Percentiles rank a stretch among this genome's conserved stretches.
Conservation (phyloP, 2,329 filamentous ascomycete genomes). For the Aspergillus brasiliensis region DNA sequence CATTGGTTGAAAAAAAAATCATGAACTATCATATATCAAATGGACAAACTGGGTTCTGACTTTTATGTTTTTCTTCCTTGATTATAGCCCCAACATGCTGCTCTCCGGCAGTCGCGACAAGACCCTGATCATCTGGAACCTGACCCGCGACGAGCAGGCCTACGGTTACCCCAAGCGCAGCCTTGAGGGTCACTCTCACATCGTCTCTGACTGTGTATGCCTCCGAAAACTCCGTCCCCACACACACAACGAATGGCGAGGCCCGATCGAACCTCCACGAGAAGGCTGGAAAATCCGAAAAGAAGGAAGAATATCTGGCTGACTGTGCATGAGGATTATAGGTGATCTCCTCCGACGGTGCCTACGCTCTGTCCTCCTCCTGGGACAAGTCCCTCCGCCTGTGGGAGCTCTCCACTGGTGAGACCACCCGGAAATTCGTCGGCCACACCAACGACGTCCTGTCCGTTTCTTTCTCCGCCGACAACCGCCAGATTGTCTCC, state of each 20-base stretch:
- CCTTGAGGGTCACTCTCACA: slow-evolving; percentile 98
- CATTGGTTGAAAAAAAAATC: slow-evolving; percentile 24
- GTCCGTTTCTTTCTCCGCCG: slow-evolving; percentile 99
- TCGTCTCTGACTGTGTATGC: slow-evolving; percentile 99
- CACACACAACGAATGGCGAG: background rate
- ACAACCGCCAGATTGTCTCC: slow-evolving; percentile 99
- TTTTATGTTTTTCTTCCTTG: slow-evolving; percentile 25
- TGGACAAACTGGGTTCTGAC: slow-evolving; percentile 40
- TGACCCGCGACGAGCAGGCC: slow-evolving; percentile 95
- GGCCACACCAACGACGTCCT: slow-evolving; percentile 99
- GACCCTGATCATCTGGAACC: slow-evolving; percentile 99
- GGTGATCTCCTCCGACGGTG: slow-evolving; percentile 99
- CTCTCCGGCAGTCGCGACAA: slow-evolving; percentile 97
- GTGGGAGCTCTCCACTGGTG: slow-evolving; percentile 97
- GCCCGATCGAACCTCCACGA: slow-evolving; percentile 1
- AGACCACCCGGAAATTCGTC: slow-evolving; percentile 96
- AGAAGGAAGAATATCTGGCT: slow-evolving; percentile 26
- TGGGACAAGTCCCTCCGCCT: slow-evolving; percentile 99
- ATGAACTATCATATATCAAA: background rate
- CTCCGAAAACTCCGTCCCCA: slow-evolving; percentile 24
- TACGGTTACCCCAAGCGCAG: slow-evolving; percentile 99
- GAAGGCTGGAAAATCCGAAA: slow-evolving; percentile 14
- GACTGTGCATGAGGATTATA: slow-evolving; percentile 45
- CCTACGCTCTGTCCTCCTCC: slow-evolving; percentile 96
- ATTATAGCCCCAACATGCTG: slow-evolving; percentile 93